Conservation (phyloP, 495 filamentous ascomycete genomes). For the Annulohypoxylon maeteangense region DNA sequence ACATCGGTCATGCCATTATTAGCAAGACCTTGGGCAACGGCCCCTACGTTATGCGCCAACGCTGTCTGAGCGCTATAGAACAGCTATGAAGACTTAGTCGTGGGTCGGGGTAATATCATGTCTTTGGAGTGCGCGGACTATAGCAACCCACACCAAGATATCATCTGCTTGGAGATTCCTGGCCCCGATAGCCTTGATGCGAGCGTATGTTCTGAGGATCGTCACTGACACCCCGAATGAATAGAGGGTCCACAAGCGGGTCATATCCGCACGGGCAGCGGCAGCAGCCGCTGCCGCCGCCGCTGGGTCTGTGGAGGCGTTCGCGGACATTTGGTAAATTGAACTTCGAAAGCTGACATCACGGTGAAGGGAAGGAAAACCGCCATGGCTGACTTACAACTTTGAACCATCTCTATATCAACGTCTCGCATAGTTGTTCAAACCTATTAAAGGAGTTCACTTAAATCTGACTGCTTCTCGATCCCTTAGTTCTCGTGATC, state of each 20-base stretch:
- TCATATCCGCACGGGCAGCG: not conserved
- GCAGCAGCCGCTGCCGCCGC: not conserved
- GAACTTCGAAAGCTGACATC: too few relatives aligned
- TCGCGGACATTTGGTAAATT: not conserved
- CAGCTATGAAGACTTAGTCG: not conserved
- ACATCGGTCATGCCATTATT: not conserved
- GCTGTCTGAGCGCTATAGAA: not conserved
- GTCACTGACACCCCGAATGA: not conserved
- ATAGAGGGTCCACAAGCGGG: not conserved
- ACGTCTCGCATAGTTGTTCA: not conserved
- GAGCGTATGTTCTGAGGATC: not conserved
- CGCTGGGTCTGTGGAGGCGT: not conserved
- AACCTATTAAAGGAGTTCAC: not conserved
- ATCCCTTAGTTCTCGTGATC: not conserved
- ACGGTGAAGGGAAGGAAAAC: not conserved
- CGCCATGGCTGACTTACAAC: not conserved
- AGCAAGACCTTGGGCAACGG: not conserved
- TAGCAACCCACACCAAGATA: not conserved
- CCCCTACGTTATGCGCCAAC: not conserved
- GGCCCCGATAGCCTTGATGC: not conserved
- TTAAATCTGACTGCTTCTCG: not conserved
- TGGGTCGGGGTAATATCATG: not conserved
- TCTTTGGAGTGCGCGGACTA: not conserved
- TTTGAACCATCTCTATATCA: not conserved
- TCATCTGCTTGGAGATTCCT: not conserved